Percentiles rank a stretch among this genome's conserved stretches.
These are phyloP conservation scores for Calonectria multiphialidica DNA, from an alignment of 2,329 filamentous ascomycete species.

Conservation along the genomic window DNA sequence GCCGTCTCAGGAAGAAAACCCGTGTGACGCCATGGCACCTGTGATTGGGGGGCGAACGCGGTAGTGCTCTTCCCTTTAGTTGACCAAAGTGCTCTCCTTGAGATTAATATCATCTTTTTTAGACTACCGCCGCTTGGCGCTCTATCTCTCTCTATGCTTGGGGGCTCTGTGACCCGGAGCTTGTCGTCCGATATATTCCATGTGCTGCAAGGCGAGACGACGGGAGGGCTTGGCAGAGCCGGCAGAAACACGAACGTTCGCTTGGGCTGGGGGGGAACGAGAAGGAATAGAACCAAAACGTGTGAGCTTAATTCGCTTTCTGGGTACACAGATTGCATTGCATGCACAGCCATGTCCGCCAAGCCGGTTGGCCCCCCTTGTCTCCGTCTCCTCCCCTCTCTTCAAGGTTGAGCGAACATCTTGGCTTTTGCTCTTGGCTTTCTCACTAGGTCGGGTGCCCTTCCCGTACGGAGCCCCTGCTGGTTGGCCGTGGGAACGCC, in stretches of 20 bases:
- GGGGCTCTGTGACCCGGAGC: neutral
- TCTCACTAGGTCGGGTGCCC: neutral
- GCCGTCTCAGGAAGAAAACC: neutral
- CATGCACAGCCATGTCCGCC: neutral
- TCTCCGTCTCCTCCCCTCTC: neutral
- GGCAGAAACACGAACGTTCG: neutral
- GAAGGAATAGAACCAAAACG: neutral
- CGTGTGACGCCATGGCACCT: neutral
- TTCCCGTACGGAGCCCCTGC: neutral
- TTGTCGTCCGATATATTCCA: conserved; percentile 1
- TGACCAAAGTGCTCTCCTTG: neutral
- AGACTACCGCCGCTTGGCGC: neutral
- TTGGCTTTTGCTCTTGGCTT: neutral
- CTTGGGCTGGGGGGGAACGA: neutral
- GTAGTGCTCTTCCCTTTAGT: neutral
- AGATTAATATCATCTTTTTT: neutral
- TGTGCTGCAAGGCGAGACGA: neutral
- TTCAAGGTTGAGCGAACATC: neutral
- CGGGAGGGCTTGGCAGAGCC: neutral
- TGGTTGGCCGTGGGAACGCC: neutral
- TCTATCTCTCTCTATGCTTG: too few species aligned
- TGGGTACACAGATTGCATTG: neutral
- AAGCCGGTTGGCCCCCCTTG: neutral
- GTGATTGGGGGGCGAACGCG: neutral
- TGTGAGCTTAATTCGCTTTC: neutral